A percentile compares a stretch with the other conserved stretches of the same genome.
These are phyloP conservation scores for Penicillium salamii DNA, from an alignment of 495 filamentous ascomycete species.

Conservation along the genomic window DNA sequence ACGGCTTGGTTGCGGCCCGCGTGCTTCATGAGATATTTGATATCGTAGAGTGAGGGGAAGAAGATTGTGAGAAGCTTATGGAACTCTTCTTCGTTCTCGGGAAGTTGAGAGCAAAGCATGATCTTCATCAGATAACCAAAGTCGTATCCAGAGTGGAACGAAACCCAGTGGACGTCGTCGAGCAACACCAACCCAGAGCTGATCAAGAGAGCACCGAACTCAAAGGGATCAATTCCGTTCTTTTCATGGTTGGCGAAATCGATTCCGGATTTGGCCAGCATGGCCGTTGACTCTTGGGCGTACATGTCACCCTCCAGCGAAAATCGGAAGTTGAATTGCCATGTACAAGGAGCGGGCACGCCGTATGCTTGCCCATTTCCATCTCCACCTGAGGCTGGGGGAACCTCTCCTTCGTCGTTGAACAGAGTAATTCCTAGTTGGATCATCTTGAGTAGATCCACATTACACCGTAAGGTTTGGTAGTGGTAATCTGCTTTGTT, in stretches of 20 bases:
- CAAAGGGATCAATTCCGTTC: slow-evolving; percentile 85
- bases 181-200: slow-evolving; percentile 87
- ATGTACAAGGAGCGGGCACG: slow-evolving; percentile 78
- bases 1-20: slow-evolving; percentile 63
- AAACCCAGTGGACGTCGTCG: slow-evolving; percentile 90
- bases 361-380: slow-evolving; percentile 46
- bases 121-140: slow-evolving; percentile 97
- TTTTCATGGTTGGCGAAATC: slow-evolving; percentile 79
- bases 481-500: slow-evolving; percentile 98
- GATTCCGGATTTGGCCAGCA: slow-evolving; percentile 80
- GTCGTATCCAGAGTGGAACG: slow-evolving; percentile 98
- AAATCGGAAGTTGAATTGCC: slow-evolving; percentile 99
- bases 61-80: slow-evolving; percentile 79
- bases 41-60: slow-evolving; percentile 91
- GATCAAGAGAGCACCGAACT: slow-evolving; percentile 85
- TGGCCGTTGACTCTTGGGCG: slow-evolving; percentile 85
- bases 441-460: slow-evolving; percentile 94
- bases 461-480: slow-evolving; percentile 94
- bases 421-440: slow-evolving; percentile 94
- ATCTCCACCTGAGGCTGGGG: slow-evolving; percentile 64
- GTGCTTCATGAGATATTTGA: slow-evolving; percentile 96
- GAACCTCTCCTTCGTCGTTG: slow-evolving; percentile 79
- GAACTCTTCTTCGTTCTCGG: slow-evolving; percentile 84
- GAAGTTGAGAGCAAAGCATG: slow-evolving; percentile 73
- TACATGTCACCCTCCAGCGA: slow-evolving; percentile 95